A percentile compares a stretch with the other conserved stretches of the same genome.
phyloP scores from a whole-genome alignment of 805 yeast genomes.

The Starmera pachycereana region DNA sequence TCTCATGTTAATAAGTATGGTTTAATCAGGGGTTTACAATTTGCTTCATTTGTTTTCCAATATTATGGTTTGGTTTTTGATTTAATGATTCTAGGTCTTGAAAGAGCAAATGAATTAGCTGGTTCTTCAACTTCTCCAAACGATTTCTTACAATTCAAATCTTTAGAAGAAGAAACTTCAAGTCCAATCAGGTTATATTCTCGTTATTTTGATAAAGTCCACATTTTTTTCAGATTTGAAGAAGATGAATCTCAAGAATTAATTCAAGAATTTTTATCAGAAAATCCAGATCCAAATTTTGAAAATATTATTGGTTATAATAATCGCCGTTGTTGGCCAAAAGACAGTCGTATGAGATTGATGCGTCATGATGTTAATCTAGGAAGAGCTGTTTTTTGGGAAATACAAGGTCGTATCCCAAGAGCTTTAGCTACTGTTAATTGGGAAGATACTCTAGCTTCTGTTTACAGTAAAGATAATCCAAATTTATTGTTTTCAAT shows the following conservation, averaged over 20 bases:
- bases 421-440: slow-evolving; percentile 55
- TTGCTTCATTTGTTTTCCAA: slow-evolving; percentile 82
- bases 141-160: slow-evolving; percentile 65
- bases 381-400: slow-evolving; percentile 92
- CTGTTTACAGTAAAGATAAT: slow-evolving; percentile 85
- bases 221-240: slow-evolving; percentile 66
- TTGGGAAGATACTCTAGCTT: slow-evolving; percentile 76
- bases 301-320: slow-evolving; percentile 80
- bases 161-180: slow-evolving; percentile 42
- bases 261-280: slow-evolving; percentile 64
- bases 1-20: slow-evolving; percentile 86
- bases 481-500: slow-evolving; percentile 81
- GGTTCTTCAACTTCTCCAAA: slow-evolving; percentile 67
- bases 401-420: slow-evolving; percentile 72
- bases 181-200: slow-evolving; percentile 77
- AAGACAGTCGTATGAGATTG: slow-evolving; percentile 82
- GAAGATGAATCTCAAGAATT: slow-evolving; percentile 67
- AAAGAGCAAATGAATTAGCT: slow-evolving; percentile 80
- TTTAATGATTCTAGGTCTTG: slow-evolving; percentile 71
- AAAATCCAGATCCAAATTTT: slow-evolving; percentile 88
- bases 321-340: slow-evolving; percentile 90
- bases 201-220: slow-evolving; percentile 75
- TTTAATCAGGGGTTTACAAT: slow-evolving; percentile 78
- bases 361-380: slow-evolving; percentile 86
- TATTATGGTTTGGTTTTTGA: slow-evolving; percentile 84